These are phyloP conservation scores for Xerocomus nothofagi DNA, from an alignment of 1,284 basidiomycete species.

Conservation along the genomic window DNA sequence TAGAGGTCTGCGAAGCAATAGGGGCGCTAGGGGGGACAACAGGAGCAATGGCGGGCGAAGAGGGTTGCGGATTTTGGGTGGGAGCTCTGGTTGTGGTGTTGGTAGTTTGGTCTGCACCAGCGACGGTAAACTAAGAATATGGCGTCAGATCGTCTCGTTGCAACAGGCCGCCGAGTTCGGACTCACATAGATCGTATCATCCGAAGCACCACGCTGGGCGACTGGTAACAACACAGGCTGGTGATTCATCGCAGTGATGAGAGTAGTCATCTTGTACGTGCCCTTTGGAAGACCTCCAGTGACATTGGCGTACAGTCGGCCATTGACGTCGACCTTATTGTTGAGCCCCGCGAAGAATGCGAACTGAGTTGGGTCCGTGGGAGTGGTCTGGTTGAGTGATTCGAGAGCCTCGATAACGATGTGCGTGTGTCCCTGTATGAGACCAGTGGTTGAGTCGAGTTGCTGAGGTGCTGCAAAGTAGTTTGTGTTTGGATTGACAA, in stretches of 20 bases:
- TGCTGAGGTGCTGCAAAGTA: constrained; percentile 61
- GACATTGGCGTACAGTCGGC: constrained; percentile 56
- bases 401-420: constrained; percentile 61
- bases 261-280: constrained; percentile 53
- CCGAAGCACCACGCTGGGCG: constrained; percentile 60
- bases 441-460: constrained; percentile 50
- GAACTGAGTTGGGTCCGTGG: constrained; percentile 58
- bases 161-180: not conserved
- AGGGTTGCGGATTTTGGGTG: constrained; percentile 9
- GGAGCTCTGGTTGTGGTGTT: constrained; percentile 19
- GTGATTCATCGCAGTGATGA: constrained; percentile 58
- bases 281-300: constrained; percentile 60
- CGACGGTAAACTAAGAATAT: constrained; percentile 50
- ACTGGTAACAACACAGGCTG: constrained; percentile 55
- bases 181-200: constrained; percentile 63
- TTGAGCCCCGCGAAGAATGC: constrained; percentile 74
- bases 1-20: not conserved
- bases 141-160: constrained; percentile 6
- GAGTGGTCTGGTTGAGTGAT: constrained; percentile 51
- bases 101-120: constrained; percentile 27
- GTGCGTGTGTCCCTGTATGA: constrained; percentile 62
- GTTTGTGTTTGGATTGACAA: constrained; percentile 53
- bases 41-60: not conserved
- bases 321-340: constrained; percentile 43
- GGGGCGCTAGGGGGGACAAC: not conserved